These are phyloP conservation scores for Lentinus tigrinus DNA, from an alignment of 768 basidiomycete genomes.

Conservation along the genomic window DNA sequence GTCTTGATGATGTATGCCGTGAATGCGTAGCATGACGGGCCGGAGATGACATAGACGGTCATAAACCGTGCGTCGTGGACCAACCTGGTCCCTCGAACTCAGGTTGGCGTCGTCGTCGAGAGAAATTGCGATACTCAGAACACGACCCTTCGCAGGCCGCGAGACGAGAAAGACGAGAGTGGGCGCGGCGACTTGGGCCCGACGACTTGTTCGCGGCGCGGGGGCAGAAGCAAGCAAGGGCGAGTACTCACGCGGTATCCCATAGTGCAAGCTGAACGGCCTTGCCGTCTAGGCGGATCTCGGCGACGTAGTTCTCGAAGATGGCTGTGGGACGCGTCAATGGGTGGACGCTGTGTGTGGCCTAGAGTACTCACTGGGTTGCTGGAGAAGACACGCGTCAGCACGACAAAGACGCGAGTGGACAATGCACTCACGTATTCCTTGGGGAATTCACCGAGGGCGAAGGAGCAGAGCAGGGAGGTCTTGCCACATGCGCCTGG, in stretches of 20 bases:
- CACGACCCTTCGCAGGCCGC: no score
- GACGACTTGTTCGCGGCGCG: no score
- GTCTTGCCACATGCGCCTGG: slow-evolving; percentile 96
- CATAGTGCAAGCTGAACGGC: slow-evolving; percentile 95
- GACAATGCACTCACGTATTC: slow-evolving; percentile 73
- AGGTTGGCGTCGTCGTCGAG: no score
- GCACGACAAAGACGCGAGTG: not conserved
- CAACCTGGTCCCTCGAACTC: no score
- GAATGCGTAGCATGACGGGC: no score
- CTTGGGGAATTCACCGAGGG: slow-evolving; percentile 91
- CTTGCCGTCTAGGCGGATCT: slow-evolving; percentile 96
- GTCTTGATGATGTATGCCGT: no score
- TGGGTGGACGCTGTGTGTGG: not conserved
- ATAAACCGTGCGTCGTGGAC: no score
- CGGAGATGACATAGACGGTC: no score
- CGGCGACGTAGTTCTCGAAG: slow-evolving; percentile 98
- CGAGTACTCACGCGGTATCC: slow-evolving; percentile 86
- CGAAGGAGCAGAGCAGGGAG: slow-evolving; percentile 86
- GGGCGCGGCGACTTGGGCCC: not conserved
- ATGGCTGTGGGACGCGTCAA: slow-evolving; percentile 56
- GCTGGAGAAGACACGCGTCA: slow-evolving; percentile 27
- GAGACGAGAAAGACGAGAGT: not conserved
- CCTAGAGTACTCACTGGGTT: slow-evolving; percentile 41
- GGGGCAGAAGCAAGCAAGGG: no score
- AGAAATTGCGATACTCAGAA: no score